Conservation (phyloP, 495 filamentous ascomycete genomes). For the Neurospora cerealis region DNA sequence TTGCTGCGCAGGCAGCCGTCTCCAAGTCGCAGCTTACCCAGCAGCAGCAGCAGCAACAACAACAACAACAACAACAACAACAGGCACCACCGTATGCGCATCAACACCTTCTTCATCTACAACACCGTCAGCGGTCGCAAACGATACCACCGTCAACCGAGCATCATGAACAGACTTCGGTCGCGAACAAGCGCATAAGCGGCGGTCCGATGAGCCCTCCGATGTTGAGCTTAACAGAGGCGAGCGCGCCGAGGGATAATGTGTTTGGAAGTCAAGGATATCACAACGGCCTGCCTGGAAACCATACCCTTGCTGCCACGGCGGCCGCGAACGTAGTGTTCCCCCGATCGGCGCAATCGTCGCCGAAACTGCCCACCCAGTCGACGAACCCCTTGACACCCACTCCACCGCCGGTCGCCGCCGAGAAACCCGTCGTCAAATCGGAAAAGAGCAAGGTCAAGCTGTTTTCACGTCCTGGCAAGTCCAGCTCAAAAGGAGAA, state of each 20-base stretch:
- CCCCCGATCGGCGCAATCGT: slow-evolving; percentile 48
- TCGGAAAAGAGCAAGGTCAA: slow-evolving; percentile 84
- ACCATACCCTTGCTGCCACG: slow-evolving; percentile 57
- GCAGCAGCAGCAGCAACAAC: slow-evolving; percentile 51
- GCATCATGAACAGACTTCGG: slow-evolving; percentile 22
- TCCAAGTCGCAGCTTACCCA: slow-evolving; percentile 29
- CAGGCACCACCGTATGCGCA: slow-evolving; percentile 29
- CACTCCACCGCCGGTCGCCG: slow-evolving; percentile 30
- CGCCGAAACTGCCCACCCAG: slow-evolving; percentile 34
- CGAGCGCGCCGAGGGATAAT: slow-evolving; percentile 43
- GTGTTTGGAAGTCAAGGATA: slow-evolving; percentile 45
- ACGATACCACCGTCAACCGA: slow-evolving; percentile 44
- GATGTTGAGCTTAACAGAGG: slow-evolving; percentile 43
- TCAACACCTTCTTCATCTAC: slow-evolving; percentile 27
- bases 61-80: slow-evolving; percentile 22
- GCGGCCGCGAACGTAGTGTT: slow-evolving; percentile 84
- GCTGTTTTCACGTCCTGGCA: slow-evolving; percentile 81
- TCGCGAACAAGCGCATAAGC: slow-evolving; percentile 29
- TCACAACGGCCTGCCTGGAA: slow-evolving; percentile 60
- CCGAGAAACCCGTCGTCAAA: slow-evolving; percentile 52
- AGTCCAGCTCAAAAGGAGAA: slow-evolving; percentile 67
- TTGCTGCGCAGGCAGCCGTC: slow-evolving; percentile 85
- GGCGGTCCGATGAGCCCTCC: slow-evolving; percentile 48
- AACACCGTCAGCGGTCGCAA: slow-evolving; percentile 61
- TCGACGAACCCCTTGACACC: slow-evolving; percentile 15